phyloP scores from a whole-genome alignment of 495 filamentous ascomycete genomes.

The Penicillium lividum region DNA sequence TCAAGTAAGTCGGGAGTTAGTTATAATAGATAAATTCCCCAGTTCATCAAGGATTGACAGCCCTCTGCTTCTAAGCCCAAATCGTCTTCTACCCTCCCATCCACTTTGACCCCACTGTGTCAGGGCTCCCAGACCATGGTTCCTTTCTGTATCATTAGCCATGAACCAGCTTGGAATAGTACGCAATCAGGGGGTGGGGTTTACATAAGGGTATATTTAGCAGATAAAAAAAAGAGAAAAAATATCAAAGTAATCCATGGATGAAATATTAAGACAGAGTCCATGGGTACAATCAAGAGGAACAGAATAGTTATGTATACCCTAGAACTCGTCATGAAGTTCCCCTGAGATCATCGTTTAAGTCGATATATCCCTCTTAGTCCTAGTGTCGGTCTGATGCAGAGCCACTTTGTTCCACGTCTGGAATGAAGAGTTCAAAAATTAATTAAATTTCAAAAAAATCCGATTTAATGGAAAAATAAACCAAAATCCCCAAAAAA shows the following conservation, averaged over 20 bases:
- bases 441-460: constrained; percentile 21
- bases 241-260: background rate
- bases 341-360: constrained; percentile 29
- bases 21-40: constrained; percentile 26
- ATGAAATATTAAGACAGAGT: background rate
- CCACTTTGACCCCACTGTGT: constrained; percentile 30
- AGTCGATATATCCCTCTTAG: constrained; percentile 34
- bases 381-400: constrained; percentile 31
- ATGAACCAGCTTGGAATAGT: constrained; percentile 27
- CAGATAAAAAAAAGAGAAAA: constrained; percentile 8
- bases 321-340: background rate
- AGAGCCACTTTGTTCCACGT: constrained; percentile 36
- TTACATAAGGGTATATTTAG: constrained; percentile 19
- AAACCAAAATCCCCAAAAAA: constrained; percentile 14
- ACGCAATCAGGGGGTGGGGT: constrained; percentile 32
- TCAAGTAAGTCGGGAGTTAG: constrained; percentile 17
- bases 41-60: constrained; percentile 39
- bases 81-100: constrained; percentile 15
- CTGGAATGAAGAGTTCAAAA: constrained; percentile 22
- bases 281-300: background rate
- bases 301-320: background rate
- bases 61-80: constrained; percentile 19
- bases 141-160: constrained; percentile 34
- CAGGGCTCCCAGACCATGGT: constrained; percentile 37
- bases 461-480: constrained; percentile 15